Evolutionary conservation across 148 eudicot species (phyloP).

Genomic region (Fagopyrum esculentum): DNA sequence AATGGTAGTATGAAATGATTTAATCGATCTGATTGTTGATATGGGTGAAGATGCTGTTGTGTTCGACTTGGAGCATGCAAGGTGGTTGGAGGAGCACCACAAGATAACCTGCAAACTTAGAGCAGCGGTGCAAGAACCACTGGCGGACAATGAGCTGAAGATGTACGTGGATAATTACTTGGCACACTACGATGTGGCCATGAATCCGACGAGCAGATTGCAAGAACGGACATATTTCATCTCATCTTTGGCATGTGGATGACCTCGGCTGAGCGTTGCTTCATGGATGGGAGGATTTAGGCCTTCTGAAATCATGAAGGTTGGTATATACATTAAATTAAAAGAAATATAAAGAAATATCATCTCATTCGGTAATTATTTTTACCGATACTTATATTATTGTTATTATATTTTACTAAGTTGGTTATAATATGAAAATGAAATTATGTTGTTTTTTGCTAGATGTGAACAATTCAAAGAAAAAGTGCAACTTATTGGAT

Average conservation of each 20-base stretch:
- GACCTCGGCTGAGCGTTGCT: constrained; percentile 92
- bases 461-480: too few relatives aligned
- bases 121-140: constrained; percentile 75
- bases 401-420: too few relatives aligned
- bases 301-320: constrained; percentile 55
- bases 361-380: too few relatives aligned
- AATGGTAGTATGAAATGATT: too few relatives aligned
- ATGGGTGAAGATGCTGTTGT: constrained; percentile 62
- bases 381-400: too few relatives aligned
- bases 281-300: constrained; percentile 95
- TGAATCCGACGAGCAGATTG: constrained; percentile 64
- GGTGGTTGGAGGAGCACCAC: constrained; percentile 98
- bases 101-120: constrained; percentile 70
- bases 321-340: too few relatives aligned
- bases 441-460: too few relatives aligned
- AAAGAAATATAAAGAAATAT: too few relatives aligned
- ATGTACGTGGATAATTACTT: constrained; percentile 70
- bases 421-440: too few relatives aligned
- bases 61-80: constrained; percentile 76
- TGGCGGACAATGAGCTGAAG: constrained; percentile 74
- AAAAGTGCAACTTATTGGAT: too few relatives aligned
- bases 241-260: constrained; percentile 90
- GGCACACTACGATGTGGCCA: constrained; percentile 62
- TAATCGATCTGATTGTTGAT: too few relatives aligned
- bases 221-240: constrained; percentile 73